Conservation (phyloP, 768 basidiomycete genomes). For the Arthromyces matolae region DNA sequence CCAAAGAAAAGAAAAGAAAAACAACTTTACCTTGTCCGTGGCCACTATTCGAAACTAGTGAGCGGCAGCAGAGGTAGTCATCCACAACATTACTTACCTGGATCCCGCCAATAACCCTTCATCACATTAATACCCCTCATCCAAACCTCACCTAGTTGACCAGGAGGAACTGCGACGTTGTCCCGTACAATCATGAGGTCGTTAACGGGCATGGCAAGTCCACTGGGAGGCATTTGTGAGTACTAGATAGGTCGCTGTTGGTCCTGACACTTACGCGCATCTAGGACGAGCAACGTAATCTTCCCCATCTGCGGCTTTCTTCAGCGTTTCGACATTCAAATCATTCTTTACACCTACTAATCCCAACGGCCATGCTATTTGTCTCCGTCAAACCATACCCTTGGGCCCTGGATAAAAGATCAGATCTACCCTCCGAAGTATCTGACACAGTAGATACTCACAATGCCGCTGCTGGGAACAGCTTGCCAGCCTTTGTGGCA, state of each 20-base stretch:
- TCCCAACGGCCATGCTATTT: constrained; percentile 40
- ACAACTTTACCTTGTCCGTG: constrained; percentile 22
- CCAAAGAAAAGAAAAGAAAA: neutral
- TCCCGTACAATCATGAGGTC: constrained; percentile 42
- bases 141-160: constrained; percentile 40
- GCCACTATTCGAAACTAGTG: constrained; percentile 17
- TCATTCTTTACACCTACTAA: constrained; percentile 22
- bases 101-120: constrained; percentile 50
- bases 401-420: constrained; percentile 26
- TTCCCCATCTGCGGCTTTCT: constrained; percentile 35
- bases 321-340: neutral
- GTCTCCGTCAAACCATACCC: constrained; percentile 53
- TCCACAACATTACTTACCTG: constrained; percentile 23
- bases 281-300: constrained; percentile 49
- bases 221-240: constrained; percentile 22
- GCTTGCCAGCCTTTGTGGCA: constrained; percentile 27
- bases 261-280: constrained; percentile 34
- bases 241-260: neutral
- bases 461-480: constrained; percentile 32
- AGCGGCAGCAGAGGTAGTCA: neutral
- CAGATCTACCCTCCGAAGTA: neutral
- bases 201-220: constrained; percentile 43
- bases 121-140: constrained; percentile 49
- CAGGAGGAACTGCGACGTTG: constrained; percentile 24
- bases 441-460: constrained; percentile 10